phyloP scores from a whole-genome alignment of 441 rosid genomes.

The Omphalea diandra region DNA sequence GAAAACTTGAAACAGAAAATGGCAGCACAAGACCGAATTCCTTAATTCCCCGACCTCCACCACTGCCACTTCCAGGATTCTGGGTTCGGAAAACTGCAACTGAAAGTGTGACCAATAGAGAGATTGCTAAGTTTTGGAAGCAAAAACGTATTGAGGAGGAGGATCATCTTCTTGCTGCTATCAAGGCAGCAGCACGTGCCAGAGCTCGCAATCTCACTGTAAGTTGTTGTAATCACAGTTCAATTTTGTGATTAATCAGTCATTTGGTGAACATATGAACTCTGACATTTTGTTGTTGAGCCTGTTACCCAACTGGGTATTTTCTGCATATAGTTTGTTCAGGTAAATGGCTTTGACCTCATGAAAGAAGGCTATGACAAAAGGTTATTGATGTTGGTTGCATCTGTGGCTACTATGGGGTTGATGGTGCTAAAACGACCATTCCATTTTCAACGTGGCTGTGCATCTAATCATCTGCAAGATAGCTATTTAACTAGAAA shows the following conservation, averaged over 20 bases:
- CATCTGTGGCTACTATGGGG: not conserved
- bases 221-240: conserved; percentile 22
- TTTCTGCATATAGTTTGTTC: not conserved
- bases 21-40: conserved; percentile 24
- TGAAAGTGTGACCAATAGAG: conserved; percentile 66
- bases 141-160: conserved; percentile 64
- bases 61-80: conserved; percentile 46
- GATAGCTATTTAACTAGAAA: not conserved
- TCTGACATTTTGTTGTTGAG: not conserved
- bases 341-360: not conserved
- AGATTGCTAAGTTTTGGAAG: conserved; percentile 84
- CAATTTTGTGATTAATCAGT: not conserved
- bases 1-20: conserved; percentile 30
- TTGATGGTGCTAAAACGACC: not conserved
- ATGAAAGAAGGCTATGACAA: not conserved
- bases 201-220: conserved; percentile 71
- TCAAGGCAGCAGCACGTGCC: conserved; percentile 70
- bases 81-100: conserved; percentile 35
- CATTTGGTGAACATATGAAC: not conserved
- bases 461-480: not conserved
- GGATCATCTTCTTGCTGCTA: conserved; percentile 78
- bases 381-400: not conserved
- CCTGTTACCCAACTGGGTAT: not conserved
- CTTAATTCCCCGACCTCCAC: conserved; percentile 25
- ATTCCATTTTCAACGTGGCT: not conserved